phyloP scores from a whole-genome alignment of 192 early-diverging fungal species.

The Chytriomyces confervae region DNA sequence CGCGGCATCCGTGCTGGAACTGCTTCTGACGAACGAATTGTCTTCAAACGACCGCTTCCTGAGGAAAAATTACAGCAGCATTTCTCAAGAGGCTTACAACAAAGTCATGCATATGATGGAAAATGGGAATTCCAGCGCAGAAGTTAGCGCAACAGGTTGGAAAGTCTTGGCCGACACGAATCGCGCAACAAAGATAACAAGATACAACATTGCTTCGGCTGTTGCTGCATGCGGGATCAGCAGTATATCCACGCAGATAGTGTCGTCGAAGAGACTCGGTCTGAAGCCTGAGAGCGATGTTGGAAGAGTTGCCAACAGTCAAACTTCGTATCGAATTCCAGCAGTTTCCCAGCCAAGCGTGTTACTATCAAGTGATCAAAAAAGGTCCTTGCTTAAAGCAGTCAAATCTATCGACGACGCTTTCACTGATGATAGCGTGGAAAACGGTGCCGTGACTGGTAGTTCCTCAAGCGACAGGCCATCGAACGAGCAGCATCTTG shows the following conservation, averaged over 20 bases:
- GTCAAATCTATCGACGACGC: conserved; percentile 22
- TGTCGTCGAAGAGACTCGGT: neutral
- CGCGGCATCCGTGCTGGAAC: conserved; percentile 78
- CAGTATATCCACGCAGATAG: conserved; percentile 18
- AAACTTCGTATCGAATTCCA: conserved; percentile 8
- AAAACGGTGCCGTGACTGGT: conserved; percentile 29
- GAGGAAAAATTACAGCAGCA: conserved; percentile 22
- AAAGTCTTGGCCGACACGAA: conserved; percentile 32
- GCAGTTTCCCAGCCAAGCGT: neutral
- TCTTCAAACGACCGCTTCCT: conserved; percentile 23
- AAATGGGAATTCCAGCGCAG: conserved; percentile 8
- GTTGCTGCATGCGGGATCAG: conserved; percentile 43
- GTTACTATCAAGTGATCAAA: conserved; percentile 12
- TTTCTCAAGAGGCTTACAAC: conserved; percentile 41
- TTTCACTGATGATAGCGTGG: conserved; percentile 19
- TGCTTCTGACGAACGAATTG: conserved; percentile 42
- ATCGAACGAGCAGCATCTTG: neutral
- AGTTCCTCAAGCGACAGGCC: neutral
- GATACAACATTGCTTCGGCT: conserved; percentile 52
- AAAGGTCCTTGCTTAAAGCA: conserved; percentile 9
- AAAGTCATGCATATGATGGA: conserved; percentile 11
- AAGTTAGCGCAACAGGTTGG: conserved; percentile 42
- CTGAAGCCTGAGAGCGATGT: neutral
- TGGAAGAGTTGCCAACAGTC: neutral
- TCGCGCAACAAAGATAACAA: conserved; percentile 33